Evolutionary conservation across 2,329 filamentous ascomycete genomes (phyloP).

Genomic region (Colletotrichum sp.): DNA sequence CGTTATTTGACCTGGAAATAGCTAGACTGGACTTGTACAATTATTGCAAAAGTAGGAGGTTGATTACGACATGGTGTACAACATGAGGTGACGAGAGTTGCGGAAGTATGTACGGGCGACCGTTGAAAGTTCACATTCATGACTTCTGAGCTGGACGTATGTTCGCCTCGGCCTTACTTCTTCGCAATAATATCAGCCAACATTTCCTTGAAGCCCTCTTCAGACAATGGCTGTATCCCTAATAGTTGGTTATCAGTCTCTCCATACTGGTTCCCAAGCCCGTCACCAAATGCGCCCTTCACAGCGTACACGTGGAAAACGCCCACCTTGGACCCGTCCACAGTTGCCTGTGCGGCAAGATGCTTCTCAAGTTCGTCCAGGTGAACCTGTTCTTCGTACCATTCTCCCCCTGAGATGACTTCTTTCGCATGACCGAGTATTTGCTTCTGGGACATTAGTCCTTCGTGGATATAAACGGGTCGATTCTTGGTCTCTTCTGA

Average conservation of each 20-base stretch:
- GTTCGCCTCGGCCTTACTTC: not conserved
- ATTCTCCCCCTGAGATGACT: not conserved
- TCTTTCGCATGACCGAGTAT: not conserved
- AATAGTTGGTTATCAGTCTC: not conserved
- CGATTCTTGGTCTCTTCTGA: not conserved
- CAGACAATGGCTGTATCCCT: not conserved
- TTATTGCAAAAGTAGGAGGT: not conserved
- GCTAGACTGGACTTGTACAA: not conserved
- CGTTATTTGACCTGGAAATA: not conserved
- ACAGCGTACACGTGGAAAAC: not conserved
- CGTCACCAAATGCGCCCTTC: not conserved
- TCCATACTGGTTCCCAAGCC: not conserved
- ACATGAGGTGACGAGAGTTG: not conserved
- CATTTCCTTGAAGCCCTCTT: not conserved
- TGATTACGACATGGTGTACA: not conserved
- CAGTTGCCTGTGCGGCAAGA: not conserved
- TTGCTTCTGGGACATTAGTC: not conserved
- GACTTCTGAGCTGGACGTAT: not conserved
- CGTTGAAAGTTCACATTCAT: fast-evolving
- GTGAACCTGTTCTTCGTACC: not conserved
- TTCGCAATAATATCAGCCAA: not conserved
- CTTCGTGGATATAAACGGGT: not conserved
- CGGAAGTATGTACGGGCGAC: fast-evolving
- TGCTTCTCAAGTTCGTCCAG: not conserved
- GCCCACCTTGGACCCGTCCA: not conserved